Evolutionary conservation across 768 basidiomycete genomes (phyloP).

Genomic region (Mycena polygramma): DNA sequence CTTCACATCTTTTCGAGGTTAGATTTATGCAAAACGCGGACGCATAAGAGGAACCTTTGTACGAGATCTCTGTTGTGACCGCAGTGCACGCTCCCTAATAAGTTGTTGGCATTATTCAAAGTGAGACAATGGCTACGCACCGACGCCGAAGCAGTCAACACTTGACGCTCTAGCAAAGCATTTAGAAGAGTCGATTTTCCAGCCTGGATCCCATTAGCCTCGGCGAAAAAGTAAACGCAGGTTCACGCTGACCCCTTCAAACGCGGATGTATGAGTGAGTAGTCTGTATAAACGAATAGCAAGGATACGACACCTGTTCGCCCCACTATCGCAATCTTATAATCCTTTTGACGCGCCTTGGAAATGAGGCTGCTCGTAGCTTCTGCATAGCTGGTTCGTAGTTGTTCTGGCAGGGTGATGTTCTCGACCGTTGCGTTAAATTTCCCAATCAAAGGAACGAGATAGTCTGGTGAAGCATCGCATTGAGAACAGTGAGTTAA

Average conservation of each 20-base stretch:
- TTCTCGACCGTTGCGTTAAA: not conserved
- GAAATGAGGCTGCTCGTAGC: not conserved
- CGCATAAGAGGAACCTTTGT: constrained; percentile 12
- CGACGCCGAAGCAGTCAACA: constrained; percentile 35
- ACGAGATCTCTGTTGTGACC: constrained; percentile 32
- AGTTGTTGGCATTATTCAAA: not conserved
- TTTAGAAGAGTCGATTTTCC: constrained; percentile 36
- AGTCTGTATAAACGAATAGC: not conserved
- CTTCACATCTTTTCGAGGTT: constrained; percentile 4
- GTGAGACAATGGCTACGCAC: constrained; percentile 1
- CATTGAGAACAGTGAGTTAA: not conserved
- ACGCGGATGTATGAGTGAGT: not conserved
- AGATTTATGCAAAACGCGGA: not conserved
- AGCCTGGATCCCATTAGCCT: constrained; percentile 15
- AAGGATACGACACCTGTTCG: constrained; percentile 28
- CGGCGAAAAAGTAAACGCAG: not conserved
- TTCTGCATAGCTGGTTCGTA: not conserved
- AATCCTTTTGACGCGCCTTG: not conserved
- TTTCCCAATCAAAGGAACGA: constrained; percentile 12
- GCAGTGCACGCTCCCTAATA: constrained; percentile 37
- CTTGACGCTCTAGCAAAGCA: constrained; percentile 27
- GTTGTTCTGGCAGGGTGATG: not conserved
- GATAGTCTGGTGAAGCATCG: not conserved
- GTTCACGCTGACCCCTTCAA: constrained; percentile 23
- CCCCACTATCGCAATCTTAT: constrained; percentile 35